Evolutionary conservation across 306 rosid genomes (phyloP), one percentile per base, ranked within the genome.

Genomic region (Hippophae tibetana): DNA sequence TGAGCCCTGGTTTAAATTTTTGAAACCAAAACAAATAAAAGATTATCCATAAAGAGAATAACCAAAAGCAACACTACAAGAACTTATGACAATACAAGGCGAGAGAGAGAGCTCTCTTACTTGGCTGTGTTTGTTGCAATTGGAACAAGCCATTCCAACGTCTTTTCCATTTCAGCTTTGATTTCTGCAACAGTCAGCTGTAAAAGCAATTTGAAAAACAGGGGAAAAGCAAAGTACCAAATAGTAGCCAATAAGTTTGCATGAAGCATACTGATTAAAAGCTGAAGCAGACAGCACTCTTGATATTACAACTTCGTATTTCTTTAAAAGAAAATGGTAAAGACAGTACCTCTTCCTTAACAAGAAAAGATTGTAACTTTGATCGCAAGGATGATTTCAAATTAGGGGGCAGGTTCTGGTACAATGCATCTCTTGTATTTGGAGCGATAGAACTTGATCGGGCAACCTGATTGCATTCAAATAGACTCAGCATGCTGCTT

Each of bases 101-200:
- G 60, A 46, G 59, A 44, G 58, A 69, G 54, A 46, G 56, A 26
- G 54, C 48, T 62, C 62, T 72, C 88, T 81, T 81, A 88, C 96
- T 88, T 85, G 58, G 94, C 90, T 40, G 96, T 88, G 77, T 85
- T 85, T 64, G 96, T 77, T 43, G 96, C 89, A 65, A 83, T 63
- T 38, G 90, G 96, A 67, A 80, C 96, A 57, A 88, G 79, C 96
- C 96, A 88, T 26, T 70, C 76, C 78, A 88, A 65, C 44, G 96
- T 85, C 70, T 81, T 85, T 68, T 88, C 96, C 96, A 88, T 88
- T 76, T 88, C 94, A 14, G 78, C 82, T 81, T 85, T 88, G 58
- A 88, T 82, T 31, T 82, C 77, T 56, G 76, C 31, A 18, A 85
- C 65, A 60, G 84, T 72, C 61, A 88, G 79, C 96, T 88, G 79